phyloP scores from a whole-genome alignment of 2,329 filamentous ascomycete species.

The Colletotrichum nymphaeae region DNA sequence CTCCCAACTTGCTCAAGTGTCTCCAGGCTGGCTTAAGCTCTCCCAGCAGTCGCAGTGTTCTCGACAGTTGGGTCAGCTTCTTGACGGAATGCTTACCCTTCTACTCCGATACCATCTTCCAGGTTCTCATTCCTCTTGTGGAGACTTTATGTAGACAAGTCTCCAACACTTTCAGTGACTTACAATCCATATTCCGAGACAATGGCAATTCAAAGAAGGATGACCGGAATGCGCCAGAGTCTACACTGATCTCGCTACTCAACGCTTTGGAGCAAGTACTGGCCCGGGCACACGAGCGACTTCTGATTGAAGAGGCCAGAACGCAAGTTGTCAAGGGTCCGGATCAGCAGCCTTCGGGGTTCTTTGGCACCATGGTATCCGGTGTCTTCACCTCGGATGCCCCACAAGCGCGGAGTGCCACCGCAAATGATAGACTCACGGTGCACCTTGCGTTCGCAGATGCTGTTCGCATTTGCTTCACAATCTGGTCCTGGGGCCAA shows the following conservation, averaged over 20 bases:
- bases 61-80: conserved; percentile 94
- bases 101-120: conserved; percentile 87
- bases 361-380: conserved; percentile 95
- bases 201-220: conserved; percentile 40
- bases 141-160: conserved; percentile 89
- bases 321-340: conserved; percentile 78
- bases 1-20: conserved; percentile 81
- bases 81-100: conserved; percentile 85
- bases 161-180: conserved; percentile 74
- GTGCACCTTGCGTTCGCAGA: conserved; percentile 98
- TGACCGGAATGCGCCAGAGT: conserved; percentile 66
- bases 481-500: conserved; percentile 94
- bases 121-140: conserved; percentile 89
- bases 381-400: conserved; percentile 87
- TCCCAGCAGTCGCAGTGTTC: conserved; percentile 75
- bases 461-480: conserved; percentile 90
- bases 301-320: conserved; percentile 80
- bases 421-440: conserved; percentile 93
- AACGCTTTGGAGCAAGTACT: conserved; percentile 93
- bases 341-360: conserved; percentile 80
- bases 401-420: conserved; percentile 80
- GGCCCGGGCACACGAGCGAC: conserved; percentile 85
- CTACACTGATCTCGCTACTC: conserved; percentile 85
- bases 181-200: conserved; percentile 72
- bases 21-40: conserved; percentile 85